Evolutionary conservation across 2,329 filamentous ascomycete species (phyloP).

Genomic region (Fusarium floridanum): DNA sequence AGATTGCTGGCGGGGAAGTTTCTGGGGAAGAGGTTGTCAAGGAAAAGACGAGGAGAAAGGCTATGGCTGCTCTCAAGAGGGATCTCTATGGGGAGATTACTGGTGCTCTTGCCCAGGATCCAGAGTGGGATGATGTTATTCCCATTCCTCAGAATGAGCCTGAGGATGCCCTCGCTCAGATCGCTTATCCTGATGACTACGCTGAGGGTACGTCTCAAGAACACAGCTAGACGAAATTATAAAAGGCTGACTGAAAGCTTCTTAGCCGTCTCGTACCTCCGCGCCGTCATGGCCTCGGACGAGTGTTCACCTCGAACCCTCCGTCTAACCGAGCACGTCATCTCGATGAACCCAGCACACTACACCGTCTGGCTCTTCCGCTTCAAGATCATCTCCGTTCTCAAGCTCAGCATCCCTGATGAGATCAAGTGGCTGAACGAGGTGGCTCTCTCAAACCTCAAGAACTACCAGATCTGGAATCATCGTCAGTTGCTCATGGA

Average conservation of each 20-base stretch:
- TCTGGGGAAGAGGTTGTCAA: constrained; percentile 57
- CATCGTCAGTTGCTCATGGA: constrained; percentile 76
- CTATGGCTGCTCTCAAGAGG: constrained; percentile 64
- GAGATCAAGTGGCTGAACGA: constrained; percentile 91
- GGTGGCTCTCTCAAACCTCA: constrained; percentile 85
- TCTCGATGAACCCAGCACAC: constrained; percentile 93
- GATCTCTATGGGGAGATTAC: constrained; percentile 66
- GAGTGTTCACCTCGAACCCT: constrained; percentile 86
- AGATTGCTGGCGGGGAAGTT: constrained; percentile 39
- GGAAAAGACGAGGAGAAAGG: constrained; percentile 61
- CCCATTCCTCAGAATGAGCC: constrained; percentile 89
- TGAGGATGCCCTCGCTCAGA: constrained; percentile 86
- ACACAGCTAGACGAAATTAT: background rate
- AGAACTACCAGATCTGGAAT: constrained; percentile 99
- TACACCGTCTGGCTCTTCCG: constrained; percentile 99
- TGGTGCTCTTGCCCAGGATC: constrained; percentile 68
- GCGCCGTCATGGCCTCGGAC: constrained; percentile 90
- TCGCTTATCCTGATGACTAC: constrained; percentile 92
- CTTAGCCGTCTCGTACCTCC: constrained; percentile 88
- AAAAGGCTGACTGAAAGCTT: constrained; percentile 37
- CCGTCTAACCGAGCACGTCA: constrained; percentile 87
- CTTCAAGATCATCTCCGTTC: constrained; percentile 78
- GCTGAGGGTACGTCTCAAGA: constrained; percentile 71
- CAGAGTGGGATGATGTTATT: constrained; percentile 85
- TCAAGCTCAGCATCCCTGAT: constrained; percentile 73